Evolutionary conservation across 441 rosid genomes (phyloP).

Genomic region (Syzygium syzygioides): DNA sequence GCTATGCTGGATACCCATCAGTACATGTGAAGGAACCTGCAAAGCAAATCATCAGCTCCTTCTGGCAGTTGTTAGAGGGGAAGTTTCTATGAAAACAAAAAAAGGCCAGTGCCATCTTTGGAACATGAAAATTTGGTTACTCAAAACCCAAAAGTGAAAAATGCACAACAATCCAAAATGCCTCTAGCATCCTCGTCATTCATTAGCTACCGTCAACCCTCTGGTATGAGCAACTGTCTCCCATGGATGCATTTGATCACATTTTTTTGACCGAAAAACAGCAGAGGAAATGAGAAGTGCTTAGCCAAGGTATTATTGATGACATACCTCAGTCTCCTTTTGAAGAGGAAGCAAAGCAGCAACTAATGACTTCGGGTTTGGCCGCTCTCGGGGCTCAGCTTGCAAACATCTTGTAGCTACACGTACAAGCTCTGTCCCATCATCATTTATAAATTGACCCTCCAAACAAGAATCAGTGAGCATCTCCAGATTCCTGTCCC

Average conservation of each 20-base stretch:
- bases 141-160: neutral
- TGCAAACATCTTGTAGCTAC: conserved; percentile 94
- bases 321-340: conserved; percentile 70
- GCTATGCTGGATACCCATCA: conserved; percentile 77
- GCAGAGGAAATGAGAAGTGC: neutral
- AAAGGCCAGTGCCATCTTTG: neutral
- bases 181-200: neutral
- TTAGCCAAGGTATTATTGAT: neutral
- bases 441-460: conserved; percentile 90
- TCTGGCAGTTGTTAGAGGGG: neutral
- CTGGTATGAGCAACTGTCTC: neutral
- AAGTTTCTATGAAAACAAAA: neutral
- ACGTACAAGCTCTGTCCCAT: conserved; percentile 87
- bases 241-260: neutral
- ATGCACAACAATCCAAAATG: neutral
- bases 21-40: conserved; percentile 69
- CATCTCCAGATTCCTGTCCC: conserved; percentile 80
- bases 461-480: conserved; percentile 90
- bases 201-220: neutral
- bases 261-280: neutral
- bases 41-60: neutral
- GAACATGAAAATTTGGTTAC: neutral
- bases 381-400: conserved; percentile 95
- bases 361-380: conserved; percentile 84
- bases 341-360: conserved; percentile 74